These are phyloP conservation scores for Zopfia rhizophila DNA, from an alignment of 2,329 filamentous ascomycete genomes.

Conservation along the genomic window DNA sequence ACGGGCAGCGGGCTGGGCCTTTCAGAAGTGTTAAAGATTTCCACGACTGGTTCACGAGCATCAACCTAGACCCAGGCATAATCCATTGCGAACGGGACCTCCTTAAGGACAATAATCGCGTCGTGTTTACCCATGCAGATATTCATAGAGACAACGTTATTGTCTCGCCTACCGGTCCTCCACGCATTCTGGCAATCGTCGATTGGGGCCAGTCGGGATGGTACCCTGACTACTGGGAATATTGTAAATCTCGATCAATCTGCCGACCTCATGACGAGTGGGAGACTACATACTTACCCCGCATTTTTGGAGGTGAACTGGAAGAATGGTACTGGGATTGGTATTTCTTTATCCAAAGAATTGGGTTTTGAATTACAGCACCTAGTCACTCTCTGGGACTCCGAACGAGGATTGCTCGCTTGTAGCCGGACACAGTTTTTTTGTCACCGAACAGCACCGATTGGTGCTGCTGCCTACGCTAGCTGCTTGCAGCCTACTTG, in stretches of 20 bases:
- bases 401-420: no score
- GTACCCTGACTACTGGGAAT: slow-evolving; percentile 30
- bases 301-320: no score
- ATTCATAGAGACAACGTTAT: slow-evolving; percentile 49
- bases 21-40: slow-evolving; percentile 42
- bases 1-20: slow-evolving; percentile 39
- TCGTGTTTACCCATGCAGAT: slow-evolving; percentile 50
- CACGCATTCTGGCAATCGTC: slow-evolving; percentile 38
- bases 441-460: no score
- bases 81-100: slow-evolving; percentile 30
- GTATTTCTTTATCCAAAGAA: no score
- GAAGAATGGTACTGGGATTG: no score
- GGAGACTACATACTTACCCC: no score
- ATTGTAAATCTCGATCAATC: slow-evolving; percentile 15
- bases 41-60: slow-evolving; percentile 45
- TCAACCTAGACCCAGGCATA: no score
- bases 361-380: no score
- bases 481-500: no score
- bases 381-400: no score
- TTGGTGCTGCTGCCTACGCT: no score
- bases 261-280: slow-evolving; percentile 7
- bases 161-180: slow-evolving; percentile 29
- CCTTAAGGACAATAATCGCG: slow-evolving; percentile 39
- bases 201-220: slow-evolving; percentile 49
- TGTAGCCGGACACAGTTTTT: no score